phyloP scores from a whole-genome alignment of 108 stramenopile genomes.

The Cyclotella kingstonii region DNA sequence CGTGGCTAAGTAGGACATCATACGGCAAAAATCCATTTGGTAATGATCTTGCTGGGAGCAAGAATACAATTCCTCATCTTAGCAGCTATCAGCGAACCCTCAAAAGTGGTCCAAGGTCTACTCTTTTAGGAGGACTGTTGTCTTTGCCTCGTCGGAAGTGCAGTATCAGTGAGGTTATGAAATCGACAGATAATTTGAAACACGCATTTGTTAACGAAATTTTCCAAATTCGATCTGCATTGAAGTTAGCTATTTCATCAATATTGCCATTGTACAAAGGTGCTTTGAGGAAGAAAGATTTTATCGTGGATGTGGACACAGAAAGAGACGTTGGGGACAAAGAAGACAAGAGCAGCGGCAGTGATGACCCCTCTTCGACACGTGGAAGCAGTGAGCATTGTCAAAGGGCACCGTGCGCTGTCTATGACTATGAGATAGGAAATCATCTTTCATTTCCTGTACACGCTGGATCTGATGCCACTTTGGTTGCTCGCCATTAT shows the following conservation, averaged over 20 bases:
- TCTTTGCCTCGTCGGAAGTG: conserved; percentile 3
- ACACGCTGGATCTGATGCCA: not conserved
- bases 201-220: conserved; percentile 21
- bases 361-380: not conserved
- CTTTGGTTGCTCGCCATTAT: conserved; percentile 3
- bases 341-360: not conserved
- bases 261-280: conserved; percentile 30
- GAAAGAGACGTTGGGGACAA: not conserved
- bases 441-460: conserved; percentile 1
- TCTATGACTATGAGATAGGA: conserved; percentile 41
- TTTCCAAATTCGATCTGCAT: conserved; percentile 32
- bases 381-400: not conserved
- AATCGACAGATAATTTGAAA: conserved; percentile 3
- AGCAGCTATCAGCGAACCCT: not conserved
- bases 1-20: not conserved
- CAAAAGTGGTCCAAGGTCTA: not conserved
- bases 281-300: no score
- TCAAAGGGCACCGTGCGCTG: conserved; percentile 16
- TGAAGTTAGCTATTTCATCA: conserved; percentile 33
- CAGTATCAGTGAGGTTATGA: not conserved
- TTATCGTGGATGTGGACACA: no score
- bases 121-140: conserved; percentile 24
- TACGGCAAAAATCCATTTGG: not conserved
- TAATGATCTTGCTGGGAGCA: not conserved
- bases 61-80: not conserved